These are phyloP conservation scores for Bocquillonia castaneifolia DNA, from an alignment of 441 rosid species.

Conservation along the genomic window DNA sequence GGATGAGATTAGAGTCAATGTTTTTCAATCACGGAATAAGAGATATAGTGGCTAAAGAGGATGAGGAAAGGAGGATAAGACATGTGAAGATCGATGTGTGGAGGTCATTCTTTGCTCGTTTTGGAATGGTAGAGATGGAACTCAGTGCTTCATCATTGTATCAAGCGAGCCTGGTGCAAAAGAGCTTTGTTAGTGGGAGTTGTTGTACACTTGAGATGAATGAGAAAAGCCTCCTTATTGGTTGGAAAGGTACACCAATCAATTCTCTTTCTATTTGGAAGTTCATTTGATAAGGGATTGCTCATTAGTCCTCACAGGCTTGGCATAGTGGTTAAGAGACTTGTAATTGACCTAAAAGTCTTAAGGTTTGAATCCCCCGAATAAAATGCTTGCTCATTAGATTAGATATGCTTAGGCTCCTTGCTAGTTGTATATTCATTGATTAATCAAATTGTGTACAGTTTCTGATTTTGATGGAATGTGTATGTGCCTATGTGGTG, in stretches of 20 bases:
- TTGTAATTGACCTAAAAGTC: no score
- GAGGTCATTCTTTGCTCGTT: constrained; percentile 23
- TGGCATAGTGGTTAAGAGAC: no score
- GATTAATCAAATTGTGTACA: not conserved
- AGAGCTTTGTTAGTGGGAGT: constrained; percentile 24
- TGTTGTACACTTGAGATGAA: constrained; percentile 28
- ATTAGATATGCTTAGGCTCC: no score
- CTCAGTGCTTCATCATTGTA: constrained; percentile 27
- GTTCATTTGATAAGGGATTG: no score
- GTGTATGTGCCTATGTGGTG: not conserved
- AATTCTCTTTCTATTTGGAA: constrained; percentile 40
- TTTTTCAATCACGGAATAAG: constrained; percentile 23
- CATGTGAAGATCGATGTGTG: constrained; percentile 36
- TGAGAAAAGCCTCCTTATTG: constrained; percentile 27
- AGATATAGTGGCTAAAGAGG: constrained; percentile 27
- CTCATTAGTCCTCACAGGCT: no score
- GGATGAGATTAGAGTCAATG: constrained; percentile 23
- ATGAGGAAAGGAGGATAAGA: constrained; percentile 27
- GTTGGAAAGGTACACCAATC: constrained; percentile 43
- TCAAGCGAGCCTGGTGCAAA: constrained; percentile 30
- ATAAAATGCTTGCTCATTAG: no score
- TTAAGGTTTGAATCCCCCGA: no score
- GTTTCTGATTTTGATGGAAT: not conserved
- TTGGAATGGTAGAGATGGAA: constrained; percentile 27
- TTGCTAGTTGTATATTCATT: not conserved